A percentile compares a stretch with the other conserved stretches of the same genome.
Evolutionary conservation across 129 eudicot genomes (phyloP).

Genomic region (Pulicaria dysenterica): DNA sequence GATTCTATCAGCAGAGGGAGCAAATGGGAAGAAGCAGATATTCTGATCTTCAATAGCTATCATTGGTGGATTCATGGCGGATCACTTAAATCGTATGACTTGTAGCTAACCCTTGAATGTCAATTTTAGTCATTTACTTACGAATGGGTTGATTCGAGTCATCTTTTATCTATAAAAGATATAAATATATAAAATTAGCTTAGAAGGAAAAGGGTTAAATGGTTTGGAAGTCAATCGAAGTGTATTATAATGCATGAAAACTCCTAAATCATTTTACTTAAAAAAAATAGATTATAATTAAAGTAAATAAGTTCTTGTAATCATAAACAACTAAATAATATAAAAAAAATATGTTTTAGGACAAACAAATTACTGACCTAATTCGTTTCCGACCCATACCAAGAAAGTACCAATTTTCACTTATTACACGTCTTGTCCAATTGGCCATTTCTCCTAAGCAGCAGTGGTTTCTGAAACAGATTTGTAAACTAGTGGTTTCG

Average conservation of each 20-base stretch:
- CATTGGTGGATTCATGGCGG: slow-evolving; percentile 93
- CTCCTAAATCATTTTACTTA: neutral
- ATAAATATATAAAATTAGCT: neutral
- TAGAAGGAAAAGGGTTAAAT: neutral
- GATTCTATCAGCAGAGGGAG: slow-evolving; percentile 55
- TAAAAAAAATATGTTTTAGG: neutral
- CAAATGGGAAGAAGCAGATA: slow-evolving; percentile 61
- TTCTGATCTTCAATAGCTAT: slow-evolving; percentile 78
- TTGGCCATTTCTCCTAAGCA: neutral
- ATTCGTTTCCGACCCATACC: no score
- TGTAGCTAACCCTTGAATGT: slow-evolving; percentile 1
- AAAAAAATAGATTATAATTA: no score
- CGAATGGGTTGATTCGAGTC: neutral
- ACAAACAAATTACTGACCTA: neutral
- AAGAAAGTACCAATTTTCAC: neutral
- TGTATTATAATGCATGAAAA: neutral
- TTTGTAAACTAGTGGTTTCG: slow-evolving; percentile 16
- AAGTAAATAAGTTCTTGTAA: no score
- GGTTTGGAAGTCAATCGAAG: neutral
- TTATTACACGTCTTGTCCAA: neutral
- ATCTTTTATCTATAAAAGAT: slow-evolving; percentile 6
- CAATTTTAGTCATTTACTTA: neutral
- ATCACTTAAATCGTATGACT: slow-evolving; percentile 48
- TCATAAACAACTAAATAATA: no score
- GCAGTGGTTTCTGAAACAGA: neutral